phyloP scores from a whole-genome alignment of 1,284 basidiomycete genomes.

The Amylostereum areolatum region DNA sequence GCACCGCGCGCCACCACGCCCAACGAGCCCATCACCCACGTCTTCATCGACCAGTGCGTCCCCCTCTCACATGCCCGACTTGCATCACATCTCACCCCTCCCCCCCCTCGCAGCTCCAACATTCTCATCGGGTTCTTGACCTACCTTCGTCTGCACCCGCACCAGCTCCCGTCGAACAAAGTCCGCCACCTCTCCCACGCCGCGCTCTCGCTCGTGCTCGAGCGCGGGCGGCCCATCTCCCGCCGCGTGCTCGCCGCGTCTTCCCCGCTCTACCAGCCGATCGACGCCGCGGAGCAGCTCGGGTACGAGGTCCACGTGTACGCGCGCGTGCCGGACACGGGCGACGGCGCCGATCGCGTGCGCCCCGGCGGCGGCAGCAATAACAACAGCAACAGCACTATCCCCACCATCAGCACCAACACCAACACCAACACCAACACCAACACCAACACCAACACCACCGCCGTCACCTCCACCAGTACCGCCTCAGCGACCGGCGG shows the following conservation, averaged over 20 bases:
- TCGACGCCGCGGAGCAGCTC: slow-evolving; percentile 66
- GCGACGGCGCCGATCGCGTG: slow-evolving; percentile 50
- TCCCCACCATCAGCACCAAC: too few relatives aligned
- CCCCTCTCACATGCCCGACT: too few relatives aligned
- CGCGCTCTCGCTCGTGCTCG: slow-evolving; percentile 63
- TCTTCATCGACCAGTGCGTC: slow-evolving; percentile 80
- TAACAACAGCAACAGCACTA: too few relatives aligned
- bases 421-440: too few relatives aligned
- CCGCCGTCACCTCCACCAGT: too few relatives aligned
- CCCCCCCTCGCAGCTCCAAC: slow-evolving; percentile 54
- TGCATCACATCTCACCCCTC: slow-evolving; percentile 4
- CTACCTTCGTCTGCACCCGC: slow-evolving; percentile 50
- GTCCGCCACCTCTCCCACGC: slow-evolving; percentile 57
- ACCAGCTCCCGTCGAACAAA: slow-evolving; percentile 24
- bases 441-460: too few relatives aligned
- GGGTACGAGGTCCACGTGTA: slow-evolving; percentile 79
- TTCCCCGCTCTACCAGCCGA: slow-evolving; percentile 77
- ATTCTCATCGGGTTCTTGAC: slow-evolving; percentile 74
- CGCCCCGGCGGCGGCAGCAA: slow-evolving; percentile 23
- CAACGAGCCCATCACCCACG: slow-evolving; percentile 63
- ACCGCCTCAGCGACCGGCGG: too few relatives aligned
- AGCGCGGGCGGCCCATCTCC: slow-evolving; percentile 64
- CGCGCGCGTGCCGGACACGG: slow-evolving; percentile 70
- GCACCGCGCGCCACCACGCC: slow-evolving; percentile 23
- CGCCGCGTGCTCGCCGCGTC: slow-evolving; percentile 74